These are phyloP conservation scores for Plasmodium falciparum DNA, from an alignment of 169 alveolate genomes.

Conservation along the genomic window DNA sequence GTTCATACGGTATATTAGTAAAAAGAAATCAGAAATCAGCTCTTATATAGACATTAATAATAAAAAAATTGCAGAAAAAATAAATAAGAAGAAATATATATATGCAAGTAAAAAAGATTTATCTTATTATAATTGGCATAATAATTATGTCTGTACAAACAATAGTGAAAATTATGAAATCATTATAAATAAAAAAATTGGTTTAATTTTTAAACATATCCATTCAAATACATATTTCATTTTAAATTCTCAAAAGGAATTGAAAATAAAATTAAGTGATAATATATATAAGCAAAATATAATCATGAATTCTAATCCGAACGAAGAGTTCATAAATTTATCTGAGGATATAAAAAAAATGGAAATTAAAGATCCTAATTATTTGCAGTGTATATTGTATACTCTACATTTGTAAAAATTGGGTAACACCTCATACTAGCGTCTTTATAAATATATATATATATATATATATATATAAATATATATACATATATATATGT, in stretches of 20 bases:
- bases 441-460: not conserved
- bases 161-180: conserved; percentile 54
- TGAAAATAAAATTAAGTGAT: conserved; percentile 46
- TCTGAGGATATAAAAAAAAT: conserved; percentile 22
- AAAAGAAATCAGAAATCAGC: conserved; percentile 49
- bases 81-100: conserved; percentile 41
- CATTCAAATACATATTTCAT: conserved; percentile 33
- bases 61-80: conserved; percentile 29
- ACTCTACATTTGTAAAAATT: conserved; percentile 13
- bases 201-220: conserved; percentile 51
- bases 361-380: conserved; percentile 38
- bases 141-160: conserved; percentile 62
- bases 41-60: conserved; percentile 65
- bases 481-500: no score
- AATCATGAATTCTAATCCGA: not conserved
- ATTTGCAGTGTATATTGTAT: conserved; percentile 61
- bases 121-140: conserved; percentile 66
- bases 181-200: conserved; percentile 51
- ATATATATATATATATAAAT: no score
- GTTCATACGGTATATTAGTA: conserved; percentile 64
- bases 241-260: conserved; percentile 20
- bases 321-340: conserved; percentile 23
- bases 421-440: not conserved
- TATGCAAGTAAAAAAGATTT: conserved; percentile 66
- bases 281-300: conserved; percentile 19